Evolutionary conservation across 805 yeast genomes (phyloP).

Genomic region (Pichia pseudocactophila): DNA sequence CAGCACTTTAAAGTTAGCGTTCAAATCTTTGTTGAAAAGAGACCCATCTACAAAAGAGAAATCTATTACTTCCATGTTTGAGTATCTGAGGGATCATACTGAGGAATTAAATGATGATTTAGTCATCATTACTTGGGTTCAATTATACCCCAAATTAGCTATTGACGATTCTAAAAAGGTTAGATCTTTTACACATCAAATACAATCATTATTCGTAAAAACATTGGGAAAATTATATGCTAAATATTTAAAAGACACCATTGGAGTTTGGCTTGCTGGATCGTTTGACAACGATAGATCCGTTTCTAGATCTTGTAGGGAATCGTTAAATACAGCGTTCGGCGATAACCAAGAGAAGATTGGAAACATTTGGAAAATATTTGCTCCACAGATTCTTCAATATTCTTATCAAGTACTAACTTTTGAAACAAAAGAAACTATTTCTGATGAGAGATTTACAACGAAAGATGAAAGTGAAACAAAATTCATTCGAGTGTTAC

Average conservation of each 20-base stretch:
- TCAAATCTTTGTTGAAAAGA: constrained; percentile 68
- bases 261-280: constrained; percentile 71
- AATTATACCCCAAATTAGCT: constrained; percentile 71
- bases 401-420: constrained; percentile 44
- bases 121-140: constrained; percentile 61
- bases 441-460: constrained; percentile 69
- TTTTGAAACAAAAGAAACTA: constrained; percentile 49
- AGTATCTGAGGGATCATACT: constrained; percentile 23
- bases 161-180: constrained; percentile 62
- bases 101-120: constrained; percentile 39
- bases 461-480: constrained; percentile 55
- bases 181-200: constrained; percentile 51
- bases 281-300: constrained; percentile 58
- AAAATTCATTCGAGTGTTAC: constrained; percentile 52
- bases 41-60: constrained; percentile 82
- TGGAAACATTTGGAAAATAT: constrained; percentile 51
- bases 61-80: constrained; percentile 50
- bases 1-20: constrained; percentile 44
- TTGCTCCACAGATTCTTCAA: constrained; percentile 46
- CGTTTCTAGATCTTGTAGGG: constrained; percentile 43
- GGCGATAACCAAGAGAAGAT: constrained; percentile 45
- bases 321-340: constrained; percentile 46
- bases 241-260: constrained; percentile 59
- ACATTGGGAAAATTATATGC: constrained; percentile 46
- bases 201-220: constrained; percentile 48